Percentiles rank a stretch among this genome's conserved stretches.
phyloP scores from a whole-genome alignment of 2,329 filamentous ascomycete genomes.

The Aureobasidium sp. region DNA sequence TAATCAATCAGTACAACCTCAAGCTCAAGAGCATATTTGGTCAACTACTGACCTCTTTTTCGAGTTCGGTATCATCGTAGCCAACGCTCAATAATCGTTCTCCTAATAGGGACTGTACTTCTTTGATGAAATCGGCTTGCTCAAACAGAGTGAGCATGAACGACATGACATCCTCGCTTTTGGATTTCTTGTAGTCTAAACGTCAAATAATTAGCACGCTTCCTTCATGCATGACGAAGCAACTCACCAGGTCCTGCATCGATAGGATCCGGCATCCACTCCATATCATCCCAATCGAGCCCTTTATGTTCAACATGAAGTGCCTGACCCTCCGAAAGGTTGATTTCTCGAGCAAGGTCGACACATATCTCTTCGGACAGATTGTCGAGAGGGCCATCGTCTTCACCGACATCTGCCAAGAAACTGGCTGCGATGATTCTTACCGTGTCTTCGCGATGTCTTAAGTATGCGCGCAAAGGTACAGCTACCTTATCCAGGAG shows the following conservation, averaged over 20 bases:
- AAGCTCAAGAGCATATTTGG: not conserved
- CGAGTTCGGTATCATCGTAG: slow-evolving; percentile 57
- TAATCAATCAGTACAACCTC: not conserved
- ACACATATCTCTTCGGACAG: slow-evolving; percentile 47
- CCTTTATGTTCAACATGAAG: slow-evolving; percentile 42
- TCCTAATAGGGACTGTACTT: slow-evolving; percentile 83
- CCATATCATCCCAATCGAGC: slow-evolving; percentile 85
- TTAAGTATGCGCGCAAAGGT: slow-evolving; percentile 67
- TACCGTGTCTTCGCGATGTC: slow-evolving; percentile 69
- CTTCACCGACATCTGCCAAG: slow-evolving; percentile 51
- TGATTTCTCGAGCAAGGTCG: slow-evolving; percentile 61
- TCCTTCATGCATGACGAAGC: too few relatives aligned
- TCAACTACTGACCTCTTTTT: slow-evolving; percentile 52
- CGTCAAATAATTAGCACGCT: not conserved
- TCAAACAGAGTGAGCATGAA: slow-evolving; percentile 85
- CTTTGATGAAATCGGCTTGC: slow-evolving; percentile 88
- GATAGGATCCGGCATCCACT: slow-evolving; percentile 85
- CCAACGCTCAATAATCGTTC: slow-evolving; percentile 60
- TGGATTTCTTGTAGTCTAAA: slow-evolving; percentile 72
- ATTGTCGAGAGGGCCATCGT: slow-evolving; percentile 31
- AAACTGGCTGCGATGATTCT: slow-evolving; percentile 69
- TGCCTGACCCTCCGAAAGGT: slow-evolving; percentile 51
- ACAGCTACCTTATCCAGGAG: slow-evolving; percentile 67
- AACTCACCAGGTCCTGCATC: slow-evolving; percentile 65
- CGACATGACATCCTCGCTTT: slow-evolving; percentile 83